Conservation (phyloP, 1,284 basidiomycete species). For the Testicularia cyperi region DNA sequence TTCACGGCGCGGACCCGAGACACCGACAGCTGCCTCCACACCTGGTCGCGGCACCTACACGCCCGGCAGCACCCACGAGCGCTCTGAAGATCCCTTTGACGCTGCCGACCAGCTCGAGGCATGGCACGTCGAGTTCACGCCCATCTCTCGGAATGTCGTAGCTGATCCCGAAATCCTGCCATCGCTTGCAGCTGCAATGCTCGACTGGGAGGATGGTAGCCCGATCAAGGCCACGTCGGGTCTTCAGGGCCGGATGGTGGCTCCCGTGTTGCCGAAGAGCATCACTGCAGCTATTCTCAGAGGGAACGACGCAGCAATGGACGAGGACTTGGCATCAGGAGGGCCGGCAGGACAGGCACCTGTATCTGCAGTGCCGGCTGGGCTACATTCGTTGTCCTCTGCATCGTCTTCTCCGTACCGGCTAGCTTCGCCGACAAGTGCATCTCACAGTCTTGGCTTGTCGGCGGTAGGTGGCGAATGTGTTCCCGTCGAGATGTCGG, state of each 20-base stretch:
- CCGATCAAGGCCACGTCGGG: conserved; percentile 24
- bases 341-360: too few relatives aligned
- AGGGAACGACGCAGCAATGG: background rate
- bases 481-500: conserved; percentile 43
- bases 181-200: conserved; percentile 33
- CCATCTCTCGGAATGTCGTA: conserved; percentile 46
- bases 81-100: conserved; percentile 33
- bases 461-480: conserved; percentile 48
- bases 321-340: too few relatives aligned
- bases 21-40: conserved; percentile 12
- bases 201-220: conserved; percentile 32
- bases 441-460: conserved; percentile 15
- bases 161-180: conserved; percentile 20
- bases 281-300: too few relatives aligned
- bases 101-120: conserved; percentile 49
- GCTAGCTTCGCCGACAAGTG: conserved; percentile 6
- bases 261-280: conserved; percentile 1
- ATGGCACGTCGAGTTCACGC: conserved; percentile 58
- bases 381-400: conserved; percentile 5
- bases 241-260: conserved; percentile 13
- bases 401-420: conserved; percentile 13
- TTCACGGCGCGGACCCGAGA: conserved; percentile 23
- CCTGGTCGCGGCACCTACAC: conserved; percentile 23
- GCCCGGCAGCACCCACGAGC: conserved; percentile 25
- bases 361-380: too few relatives aligned